Evolutionary conservation across 805 yeast genomes (phyloP), one percentile per base, ranked within the genome.

Genomic region (Ogataea trehalophila): DNA sequence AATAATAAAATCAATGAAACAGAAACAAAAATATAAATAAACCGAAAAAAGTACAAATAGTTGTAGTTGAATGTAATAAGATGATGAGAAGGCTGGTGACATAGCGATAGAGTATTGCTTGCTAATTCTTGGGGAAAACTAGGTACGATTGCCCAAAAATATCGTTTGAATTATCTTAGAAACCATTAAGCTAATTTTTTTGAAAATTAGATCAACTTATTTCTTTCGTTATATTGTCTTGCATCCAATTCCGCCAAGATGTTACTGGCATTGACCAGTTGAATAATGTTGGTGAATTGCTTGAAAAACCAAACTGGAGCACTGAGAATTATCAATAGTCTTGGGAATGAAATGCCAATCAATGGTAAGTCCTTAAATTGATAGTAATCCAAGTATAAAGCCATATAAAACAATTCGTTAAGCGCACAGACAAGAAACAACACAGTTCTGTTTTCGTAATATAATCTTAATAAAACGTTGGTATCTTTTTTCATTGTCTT

Each of bases 361-460:
- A 68, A 47, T 34, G 80, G 79, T 9, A 78, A 67, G 16, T 69
- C 52, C 40, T 61, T 54, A 44, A 68, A 68, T 36, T 79, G 71
- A 66, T 87, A 90, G 53, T 84, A 78, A 63, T 78, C 80, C 64
- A 92, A 74, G 66, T 94, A 94, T 42, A 91, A 65, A 1, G 96
- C 96, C 63, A 91, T 86, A 64, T 87, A 95, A 66, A 94, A 95
- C 44, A 89, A 67, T 71, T 94, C 99, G 69, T 94, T 94, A 52
- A 91, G 86, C 23, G 94, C 88, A 68, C 99, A 94, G 53, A 94
- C 91, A 20, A 82, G 67, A 69, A 94, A 94, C 52, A 94, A 74
- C 17, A 94, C 95, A 16, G 65, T 79, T 60, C 89, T 80, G 72
- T 88, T 86, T 49, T 89, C 87, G 71, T 94, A 94, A 74, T 94